These are phyloP conservation scores for Zygotorulaspora sp. DNA, from an alignment of 805 yeast genomes.

Conservation along the genomic window DNA sequence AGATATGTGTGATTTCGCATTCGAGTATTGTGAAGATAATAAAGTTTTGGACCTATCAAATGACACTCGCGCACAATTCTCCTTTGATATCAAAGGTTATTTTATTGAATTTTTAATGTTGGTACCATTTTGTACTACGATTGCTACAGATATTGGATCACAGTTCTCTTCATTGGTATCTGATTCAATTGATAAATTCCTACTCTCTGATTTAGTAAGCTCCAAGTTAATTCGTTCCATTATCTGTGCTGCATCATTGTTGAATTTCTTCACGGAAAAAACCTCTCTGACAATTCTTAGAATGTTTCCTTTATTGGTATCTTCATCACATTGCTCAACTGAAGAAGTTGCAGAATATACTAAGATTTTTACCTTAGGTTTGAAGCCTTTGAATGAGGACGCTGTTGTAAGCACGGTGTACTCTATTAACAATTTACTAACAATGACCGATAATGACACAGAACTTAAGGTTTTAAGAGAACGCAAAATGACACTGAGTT, in stretches of 20 bases:
- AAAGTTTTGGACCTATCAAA: constrained; percentile 20
- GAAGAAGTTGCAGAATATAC: constrained; percentile 51
- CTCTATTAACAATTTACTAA: constrained; percentile 69
- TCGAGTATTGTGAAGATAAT: constrained; percentile 17
- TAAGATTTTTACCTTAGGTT: constrained; percentile 56
- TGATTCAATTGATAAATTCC: constrained; percentile 47
- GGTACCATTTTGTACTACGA: constrained; percentile 38
- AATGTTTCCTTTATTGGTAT: constrained; percentile 49
- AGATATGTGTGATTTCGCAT: constrained; percentile 27
- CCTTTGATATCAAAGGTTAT: constrained; percentile 38
- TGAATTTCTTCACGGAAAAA: constrained; percentile 40
- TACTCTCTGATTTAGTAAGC: constrained; percentile 32
- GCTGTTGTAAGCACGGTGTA: constrained; percentile 79
- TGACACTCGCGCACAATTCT: constrained; percentile 17
- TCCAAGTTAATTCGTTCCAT: constrained; percentile 34
- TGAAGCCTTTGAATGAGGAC: constrained; percentile 70
- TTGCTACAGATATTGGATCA: constrained; percentile 43
- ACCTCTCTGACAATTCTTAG: constrained; percentile 37
- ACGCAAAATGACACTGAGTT: constrained; percentile 31
- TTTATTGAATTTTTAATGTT: constrained; percentile 33
- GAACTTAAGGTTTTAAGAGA: constrained; percentile 36
- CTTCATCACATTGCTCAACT: constrained; percentile 47
- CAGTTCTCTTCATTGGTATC: constrained; percentile 45
- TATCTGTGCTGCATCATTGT: constrained; percentile 52
- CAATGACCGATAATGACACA: constrained; percentile 46